A percentile compares a stretch with the other conserved stretches of the same genome.
These are phyloP conservation scores for Heritiera littoralis DNA, from an alignment of 345 rosid genomes.

Conservation along the genomic window DNA sequence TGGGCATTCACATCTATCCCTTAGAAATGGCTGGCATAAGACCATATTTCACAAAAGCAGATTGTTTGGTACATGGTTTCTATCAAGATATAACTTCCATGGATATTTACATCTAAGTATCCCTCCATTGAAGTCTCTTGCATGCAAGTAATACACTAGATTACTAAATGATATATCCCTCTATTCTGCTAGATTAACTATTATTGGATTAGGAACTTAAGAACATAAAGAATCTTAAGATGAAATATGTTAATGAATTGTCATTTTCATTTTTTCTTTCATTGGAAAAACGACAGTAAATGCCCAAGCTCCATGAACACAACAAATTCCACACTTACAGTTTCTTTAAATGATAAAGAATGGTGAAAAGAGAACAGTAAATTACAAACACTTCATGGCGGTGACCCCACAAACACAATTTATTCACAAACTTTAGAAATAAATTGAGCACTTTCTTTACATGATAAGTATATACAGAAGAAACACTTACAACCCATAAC, in stretches of 20 bases:
- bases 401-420: not conserved
- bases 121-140: not conserved
- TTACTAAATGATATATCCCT: not conserved
- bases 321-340: not conserved
- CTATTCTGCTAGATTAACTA: not conserved
- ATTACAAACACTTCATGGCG: not conserved
- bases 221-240: not conserved
- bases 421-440: not conserved
- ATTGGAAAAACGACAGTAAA: not conserved
- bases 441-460: not conserved
- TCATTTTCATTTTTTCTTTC: slow-evolving; percentile 21
- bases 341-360: not conserved
- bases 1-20: not conserved
- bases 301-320: not conserved
- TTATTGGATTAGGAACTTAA: not conserved
- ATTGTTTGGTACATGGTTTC: not conserved
- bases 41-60: not conserved
- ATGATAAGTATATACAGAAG: not conserved
- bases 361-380: not conserved
- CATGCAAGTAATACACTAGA: not conserved
- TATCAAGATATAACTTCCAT: not conserved
- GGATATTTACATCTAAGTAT: not conserved
- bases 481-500: not conserved
- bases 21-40: not conserved
- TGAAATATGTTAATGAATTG: not conserved